Base-by-base conservation (phyloP, 1,139 yeast species). In the Blastobotrys persicus region DNA sequence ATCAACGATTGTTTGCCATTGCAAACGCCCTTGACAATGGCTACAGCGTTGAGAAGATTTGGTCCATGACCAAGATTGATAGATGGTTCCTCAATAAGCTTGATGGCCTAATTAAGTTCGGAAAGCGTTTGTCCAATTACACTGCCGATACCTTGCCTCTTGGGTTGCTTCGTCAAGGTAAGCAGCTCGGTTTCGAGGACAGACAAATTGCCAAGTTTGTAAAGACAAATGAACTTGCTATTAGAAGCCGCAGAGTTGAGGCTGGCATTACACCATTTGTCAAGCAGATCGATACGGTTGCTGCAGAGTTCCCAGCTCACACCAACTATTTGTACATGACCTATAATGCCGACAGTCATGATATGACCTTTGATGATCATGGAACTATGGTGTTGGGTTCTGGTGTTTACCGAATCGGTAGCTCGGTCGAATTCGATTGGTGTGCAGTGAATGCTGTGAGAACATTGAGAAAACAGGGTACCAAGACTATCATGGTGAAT, bases 301-400 rank as follows among this genome's bases (percentile, higher is more conserved):
- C 98, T 50, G 98, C 98, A 48, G 98, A 92, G 71, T 92, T 92
- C 83, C 98, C 98, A 49, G 97, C 98, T 46, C 81, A 72, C 74
- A 92, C 98, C 66, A 92, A 92, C 75, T 92, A 92, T 73, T 78
- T 92, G 70, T 92, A 92, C 76, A 80, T 89, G 70, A 92, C 98
- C 42, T 92, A 92, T 76, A 92, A 89, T 67, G 98, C 97, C 52
- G 89, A 87, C 63, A 75, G 88, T 49, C 87, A 87, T 56, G 98
- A 92, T 70, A 83, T 92, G 55, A 67, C 76, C 31, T 92, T 92
- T 64, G 81, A 87, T 55, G 95, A 88, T 59, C 84, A 86, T 57
- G 95, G 95, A 68, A 84, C 85, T 44, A 85, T 88, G 83, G 96
- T 88, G 39, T 77, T 88, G 56, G 96, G 96, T 57, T 87, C 95